A percentile compares a stretch with the other conserved stretches of the same genome.
These are phyloP conservation scores for Dendrobium huoshanense DNA, from an alignment of 106 monocot species.

Conservation along the genomic window DNA sequence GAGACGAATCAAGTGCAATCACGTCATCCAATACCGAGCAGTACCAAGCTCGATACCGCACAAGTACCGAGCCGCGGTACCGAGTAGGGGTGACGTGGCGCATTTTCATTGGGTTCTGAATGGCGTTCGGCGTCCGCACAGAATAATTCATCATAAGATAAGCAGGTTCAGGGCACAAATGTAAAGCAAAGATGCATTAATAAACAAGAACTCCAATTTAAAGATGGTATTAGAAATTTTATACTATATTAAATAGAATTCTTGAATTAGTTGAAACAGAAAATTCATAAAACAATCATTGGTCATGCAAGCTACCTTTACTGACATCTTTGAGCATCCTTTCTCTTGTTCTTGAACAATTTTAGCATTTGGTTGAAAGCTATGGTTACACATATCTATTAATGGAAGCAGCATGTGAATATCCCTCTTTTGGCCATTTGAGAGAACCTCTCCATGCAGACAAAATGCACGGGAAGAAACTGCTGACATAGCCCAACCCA, in stretches of 20 bases:
- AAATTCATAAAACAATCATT: neutral
- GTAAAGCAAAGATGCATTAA: neutral
- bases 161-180: neutral
- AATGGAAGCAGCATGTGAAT: constrained; percentile 90
- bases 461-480: constrained; percentile 98
- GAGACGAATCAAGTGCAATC: no score
- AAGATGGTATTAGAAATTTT: neutral
- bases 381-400: constrained; percentile 97
- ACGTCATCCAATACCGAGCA: no score
- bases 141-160: neutral
- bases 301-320: constrained; percentile 34
- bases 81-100: no score
- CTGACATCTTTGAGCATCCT: constrained; percentile 40
- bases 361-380: constrained; percentile 79
- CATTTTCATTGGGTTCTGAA: no score
- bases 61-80: no score
- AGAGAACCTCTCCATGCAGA: constrained; percentile 35
- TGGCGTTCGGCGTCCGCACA: no score
- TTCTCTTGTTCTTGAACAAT: constrained; percentile 63
- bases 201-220: neutral
- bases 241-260: neutral
- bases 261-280: neutral
- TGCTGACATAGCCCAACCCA: constrained; percentile 98
- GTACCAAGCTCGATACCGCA: no score
- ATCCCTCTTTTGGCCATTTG: constrained; percentile 24